Conservation (phyloP, 768 basidiomycete genomes). For the Symmetrospora coprosmae region DNA sequence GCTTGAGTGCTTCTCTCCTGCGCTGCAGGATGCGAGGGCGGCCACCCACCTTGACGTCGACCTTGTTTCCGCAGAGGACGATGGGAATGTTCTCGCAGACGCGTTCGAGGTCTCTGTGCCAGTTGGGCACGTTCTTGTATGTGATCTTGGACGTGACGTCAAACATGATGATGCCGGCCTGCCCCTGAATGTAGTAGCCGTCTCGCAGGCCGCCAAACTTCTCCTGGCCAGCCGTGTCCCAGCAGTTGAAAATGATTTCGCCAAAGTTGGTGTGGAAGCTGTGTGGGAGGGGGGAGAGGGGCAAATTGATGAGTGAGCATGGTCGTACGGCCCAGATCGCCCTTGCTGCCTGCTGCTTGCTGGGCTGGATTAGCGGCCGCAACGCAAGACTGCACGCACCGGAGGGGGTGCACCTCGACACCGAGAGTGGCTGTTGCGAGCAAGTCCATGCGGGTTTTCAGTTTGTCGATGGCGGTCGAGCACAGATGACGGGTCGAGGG, state of each 20-base stretch:
- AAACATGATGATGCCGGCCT: slow-evolving; percentile 99
- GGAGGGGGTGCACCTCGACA: slow-evolving; percentile 94
- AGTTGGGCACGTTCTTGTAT: slow-evolving; percentile 99
- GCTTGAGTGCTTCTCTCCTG: background rate
- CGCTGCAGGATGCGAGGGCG: background rate
- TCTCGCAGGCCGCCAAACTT: slow-evolving; percentile 53
- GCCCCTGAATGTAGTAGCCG: slow-evolving; percentile 79
- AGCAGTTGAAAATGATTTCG: slow-evolving; percentile 97
- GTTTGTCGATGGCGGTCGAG: slow-evolving; percentile 1
- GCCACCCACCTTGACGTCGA: slow-evolving; percentile 80
- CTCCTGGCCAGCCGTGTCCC: slow-evolving; percentile 99
- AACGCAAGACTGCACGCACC: slow-evolving; percentile 29
- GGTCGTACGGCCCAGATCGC: too few relatives aligned
- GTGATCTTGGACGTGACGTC: slow-evolving; percentile 97
- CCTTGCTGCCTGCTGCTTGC: background rate
- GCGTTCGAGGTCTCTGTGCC: slow-evolving; percentile 95
- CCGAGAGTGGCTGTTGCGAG: slow-evolving; percentile 73
- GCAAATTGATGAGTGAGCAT: background rate
- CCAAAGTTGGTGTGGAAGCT: slow-evolving; percentile 94
- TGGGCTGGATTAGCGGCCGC: background rate
- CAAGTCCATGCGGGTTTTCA: slow-evolving; percentile 17
- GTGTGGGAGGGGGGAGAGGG: background rate
- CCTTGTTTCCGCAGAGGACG: slow-evolving; percentile 98
- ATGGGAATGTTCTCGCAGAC: slow-evolving; percentile 99
- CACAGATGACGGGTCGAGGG: slow-evolving; percentile 13